A percentile compares a stretch with the other conserved stretches of the same genome.
Evolutionary conservation across 1,139 yeast genomes (phyloP).

Genomic region (Suhomyces taliae): DNA sequence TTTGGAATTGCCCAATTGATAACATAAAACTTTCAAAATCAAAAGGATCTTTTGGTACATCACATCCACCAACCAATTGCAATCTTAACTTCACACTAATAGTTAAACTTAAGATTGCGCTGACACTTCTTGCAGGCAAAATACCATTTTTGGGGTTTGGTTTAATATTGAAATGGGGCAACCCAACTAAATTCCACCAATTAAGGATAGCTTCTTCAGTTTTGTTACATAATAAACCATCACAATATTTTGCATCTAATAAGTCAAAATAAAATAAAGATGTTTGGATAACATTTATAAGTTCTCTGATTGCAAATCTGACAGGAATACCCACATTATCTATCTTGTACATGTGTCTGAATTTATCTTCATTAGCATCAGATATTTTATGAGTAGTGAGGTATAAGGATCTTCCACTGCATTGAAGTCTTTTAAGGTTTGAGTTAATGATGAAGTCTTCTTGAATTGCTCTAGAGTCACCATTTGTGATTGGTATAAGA

Average conservation of each 20-base stretch:
- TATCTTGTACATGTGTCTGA: conserved; percentile 70
- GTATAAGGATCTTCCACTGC: conserved; percentile 83
- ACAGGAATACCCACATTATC: conserved; percentile 49
- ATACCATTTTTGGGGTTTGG: conserved; percentile 50
- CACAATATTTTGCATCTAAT: conserved; percentile 68
- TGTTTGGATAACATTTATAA: conserved; percentile 73
- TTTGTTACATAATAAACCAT: conserved; percentile 77
- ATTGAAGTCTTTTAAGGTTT: conserved; percentile 71
- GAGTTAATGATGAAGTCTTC: conserved; percentile 68
- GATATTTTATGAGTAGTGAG: conserved; percentile 63
- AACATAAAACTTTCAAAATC: conserved; percentile 67
- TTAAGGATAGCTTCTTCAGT: conserved; percentile 69
- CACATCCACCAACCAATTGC: conserved; percentile 66
- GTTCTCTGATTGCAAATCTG: conserved; percentile 68
- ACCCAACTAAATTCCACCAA: conserved; percentile 86
- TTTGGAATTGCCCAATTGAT: conserved; percentile 69
- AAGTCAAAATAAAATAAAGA: conserved; percentile 76
- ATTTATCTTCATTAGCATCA: conserved; percentile 80
- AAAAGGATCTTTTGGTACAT: conserved; percentile 84
- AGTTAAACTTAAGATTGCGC: conserved; percentile 35
- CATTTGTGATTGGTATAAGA: conserved; percentile 67
- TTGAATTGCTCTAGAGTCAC: conserved; percentile 56
- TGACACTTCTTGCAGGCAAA: conserved; percentile 65
- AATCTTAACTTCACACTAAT: conserved; percentile 67
- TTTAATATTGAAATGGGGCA: conserved; percentile 53